Evolutionary conservation across 179 eudicot species (phyloP).

Genomic region (Beta macrorhiza): DNA sequence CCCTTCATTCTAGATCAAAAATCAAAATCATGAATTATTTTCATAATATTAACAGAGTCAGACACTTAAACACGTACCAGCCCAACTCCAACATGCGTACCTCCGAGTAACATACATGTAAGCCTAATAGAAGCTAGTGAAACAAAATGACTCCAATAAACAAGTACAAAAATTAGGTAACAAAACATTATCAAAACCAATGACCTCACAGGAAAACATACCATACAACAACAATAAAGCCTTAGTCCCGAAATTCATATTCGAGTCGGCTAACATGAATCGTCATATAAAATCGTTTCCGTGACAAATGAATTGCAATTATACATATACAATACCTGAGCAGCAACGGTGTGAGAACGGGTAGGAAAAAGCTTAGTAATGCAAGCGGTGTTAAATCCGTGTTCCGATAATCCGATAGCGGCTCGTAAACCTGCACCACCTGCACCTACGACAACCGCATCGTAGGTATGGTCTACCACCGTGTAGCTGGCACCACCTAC

Average conservation of each 20-base stretch:
- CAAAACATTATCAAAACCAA: neutral
- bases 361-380: conserved; percentile 98
- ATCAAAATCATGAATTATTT: no score
- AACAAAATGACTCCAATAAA: neutral
- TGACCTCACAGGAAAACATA: no score
- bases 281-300: no score
- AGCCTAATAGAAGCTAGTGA: neutral
- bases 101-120: neutral
- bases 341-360: conserved; percentile 98
- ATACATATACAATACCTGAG: conserved; percentile 55
- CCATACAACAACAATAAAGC: no score
- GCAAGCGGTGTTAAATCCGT: conserved; percentile 97
- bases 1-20: no score
- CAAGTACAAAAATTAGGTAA: neutral
- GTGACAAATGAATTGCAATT: no score
- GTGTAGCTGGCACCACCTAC: conserved; percentile 59
- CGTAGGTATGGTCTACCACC: conserved; percentile 91
- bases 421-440: conserved; percentile 99
- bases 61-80: no score
- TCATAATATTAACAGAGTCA: no score
- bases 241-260: no score
- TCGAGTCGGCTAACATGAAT: no score
- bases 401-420: conserved; percentile 95
- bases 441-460: conserved; percentile 97
- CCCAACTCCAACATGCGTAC: no score